Percentiles rank a stretch among this genome's conserved stretches.
phyloP scores from a whole-genome alignment of 140 eudicot species.

The Ambrosia hybrid region DNA sequence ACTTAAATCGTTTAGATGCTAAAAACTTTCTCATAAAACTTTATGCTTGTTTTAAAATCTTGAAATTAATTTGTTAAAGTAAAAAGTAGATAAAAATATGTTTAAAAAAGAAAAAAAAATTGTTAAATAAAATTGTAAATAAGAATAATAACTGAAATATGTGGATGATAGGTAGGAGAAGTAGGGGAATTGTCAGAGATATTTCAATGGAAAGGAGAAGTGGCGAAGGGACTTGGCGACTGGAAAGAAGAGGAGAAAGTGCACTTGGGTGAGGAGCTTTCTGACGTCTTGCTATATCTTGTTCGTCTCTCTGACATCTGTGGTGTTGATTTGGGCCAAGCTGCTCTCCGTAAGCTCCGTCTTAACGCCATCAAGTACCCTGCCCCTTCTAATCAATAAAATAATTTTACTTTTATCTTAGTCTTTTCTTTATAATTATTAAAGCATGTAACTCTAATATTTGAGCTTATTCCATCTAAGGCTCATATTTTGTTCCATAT shows the following conservation, averaged over 20 bases:
- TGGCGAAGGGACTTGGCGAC: conserved; percentile 48
- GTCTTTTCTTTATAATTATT: too few species aligned
- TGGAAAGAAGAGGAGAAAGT: conserved; percentile 68
- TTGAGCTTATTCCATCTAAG: too few species aligned
- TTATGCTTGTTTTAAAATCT: too few species aligned
- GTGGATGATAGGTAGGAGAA: conserved; percentile 61
- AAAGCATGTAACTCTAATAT: too few species aligned
- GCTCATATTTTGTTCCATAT: too few species aligned
- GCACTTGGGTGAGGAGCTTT: conserved; percentile 71
- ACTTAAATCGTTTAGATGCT: too few species aligned
- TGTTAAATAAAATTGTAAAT: too few species aligned
- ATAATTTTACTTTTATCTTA: too few species aligned
- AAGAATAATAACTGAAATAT: background rate
- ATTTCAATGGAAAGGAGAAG: conserved; percentile 94
- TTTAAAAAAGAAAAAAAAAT: too few species aligned
- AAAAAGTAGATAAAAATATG: too few species aligned
- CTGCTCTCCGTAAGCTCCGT: conserved; percentile 68
- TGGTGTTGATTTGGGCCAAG: conserved; percentile 65
- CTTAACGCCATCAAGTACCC: conserved; percentile 75
- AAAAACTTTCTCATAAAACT: too few species aligned
- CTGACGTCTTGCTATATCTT: conserved; percentile 70
- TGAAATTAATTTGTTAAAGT: too few species aligned
- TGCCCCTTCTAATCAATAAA: background rate
- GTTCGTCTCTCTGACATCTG: conserved; percentile 53
- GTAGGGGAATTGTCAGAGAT: conserved; percentile 83